These are phyloP conservation scores for Sporothrix schenckii DNA, from an alignment of 2,329 filamentous ascomycete species.

Conservation along the genomic window DNA sequence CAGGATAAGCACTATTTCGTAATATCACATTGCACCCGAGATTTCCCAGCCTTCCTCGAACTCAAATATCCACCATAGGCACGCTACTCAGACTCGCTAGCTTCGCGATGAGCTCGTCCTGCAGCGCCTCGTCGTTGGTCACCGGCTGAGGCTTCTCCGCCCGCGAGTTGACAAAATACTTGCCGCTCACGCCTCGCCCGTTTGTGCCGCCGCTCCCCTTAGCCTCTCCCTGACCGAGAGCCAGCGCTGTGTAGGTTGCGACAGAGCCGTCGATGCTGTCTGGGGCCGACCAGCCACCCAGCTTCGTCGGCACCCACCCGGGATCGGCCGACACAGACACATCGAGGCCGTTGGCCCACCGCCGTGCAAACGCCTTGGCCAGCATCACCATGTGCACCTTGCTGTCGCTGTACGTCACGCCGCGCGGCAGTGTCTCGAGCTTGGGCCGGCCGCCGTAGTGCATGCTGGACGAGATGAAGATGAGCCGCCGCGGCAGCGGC, in stretches of 20 bases:
- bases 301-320: constrained; percentile 59
- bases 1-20: too few species aligned
- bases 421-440: constrained; percentile 44
- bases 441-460: constrained; percentile 54
- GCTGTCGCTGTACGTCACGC: constrained; percentile 52
- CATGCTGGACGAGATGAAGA: constrained; percentile 57
- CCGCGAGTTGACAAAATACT: constrained; percentile 47
- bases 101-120: constrained; percentile 50
- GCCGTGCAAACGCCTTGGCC: constrained; percentile 56
- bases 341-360: constrained; percentile 40
- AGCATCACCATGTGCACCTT: constrained; percentile 62
- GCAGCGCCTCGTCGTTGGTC: constrained; percentile 46
- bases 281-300: constrained; percentile 54
- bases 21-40: too few species aligned
- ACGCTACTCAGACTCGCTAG: constrained; percentile 42
- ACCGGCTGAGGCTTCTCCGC: constrained; percentile 40
- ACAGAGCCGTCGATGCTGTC: constrained; percentile 53
- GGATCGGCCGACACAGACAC: constrained; percentile 51
- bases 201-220: neutral
- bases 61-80: neutral
- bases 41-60: too few species aligned
- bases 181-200: constrained; percentile 42
- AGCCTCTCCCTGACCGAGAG: constrained; percentile 45
- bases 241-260: constrained; percentile 52
- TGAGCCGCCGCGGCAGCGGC: constrained; percentile 50